These are phyloP conservation scores for Hyaloscypha finlandica DNA, from an alignment of 495 filamentous ascomycete species.

Conservation along the genomic window DNA sequence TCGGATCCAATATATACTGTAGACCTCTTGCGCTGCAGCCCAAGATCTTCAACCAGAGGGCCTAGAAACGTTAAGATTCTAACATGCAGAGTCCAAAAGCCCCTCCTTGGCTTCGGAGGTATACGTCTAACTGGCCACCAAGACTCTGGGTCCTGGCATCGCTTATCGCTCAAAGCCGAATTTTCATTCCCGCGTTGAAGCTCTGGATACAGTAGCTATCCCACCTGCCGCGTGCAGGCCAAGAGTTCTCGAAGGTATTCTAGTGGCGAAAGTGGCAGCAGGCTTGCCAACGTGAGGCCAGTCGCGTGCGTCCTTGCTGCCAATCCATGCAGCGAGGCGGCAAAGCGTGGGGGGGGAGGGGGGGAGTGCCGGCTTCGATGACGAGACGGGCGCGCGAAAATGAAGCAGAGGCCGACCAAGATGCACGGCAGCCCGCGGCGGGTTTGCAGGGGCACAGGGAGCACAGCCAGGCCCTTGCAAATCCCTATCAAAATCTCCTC, in stretches of 20 bases:
- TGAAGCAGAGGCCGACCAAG: too few relatives aligned
- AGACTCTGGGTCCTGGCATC: not conserved
- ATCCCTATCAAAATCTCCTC: not conserved
- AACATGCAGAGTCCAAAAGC: not conserved
- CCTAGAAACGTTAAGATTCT: not conserved
- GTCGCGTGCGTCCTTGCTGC: not conserved
- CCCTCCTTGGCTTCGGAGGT: not conserved
- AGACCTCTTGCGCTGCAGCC: not conserved
- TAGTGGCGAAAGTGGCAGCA: not conserved
- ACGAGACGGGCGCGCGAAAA: not conserved
- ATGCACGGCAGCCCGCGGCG: too few relatives aligned
- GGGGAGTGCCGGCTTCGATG: not conserved
- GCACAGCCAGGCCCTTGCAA: too few relatives aligned
- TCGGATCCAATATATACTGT: constrained; percentile 2
- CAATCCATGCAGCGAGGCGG: not conserved
- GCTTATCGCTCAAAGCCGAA: not conserved
- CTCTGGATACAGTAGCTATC: not conserved
- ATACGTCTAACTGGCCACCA: not conserved
- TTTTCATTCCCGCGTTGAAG: not conserved
- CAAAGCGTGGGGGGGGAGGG: not conserved
- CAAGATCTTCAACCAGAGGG: not conserved
- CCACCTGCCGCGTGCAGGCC: not conserved
- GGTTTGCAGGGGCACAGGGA: too few relatives aligned
- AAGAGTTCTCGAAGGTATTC: not conserved
- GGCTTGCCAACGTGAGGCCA: not conserved